phyloP scores from a whole-genome alignment of 2,329 filamentous ascomycete genomes.

The Helicocarpus griseus region DNA sequence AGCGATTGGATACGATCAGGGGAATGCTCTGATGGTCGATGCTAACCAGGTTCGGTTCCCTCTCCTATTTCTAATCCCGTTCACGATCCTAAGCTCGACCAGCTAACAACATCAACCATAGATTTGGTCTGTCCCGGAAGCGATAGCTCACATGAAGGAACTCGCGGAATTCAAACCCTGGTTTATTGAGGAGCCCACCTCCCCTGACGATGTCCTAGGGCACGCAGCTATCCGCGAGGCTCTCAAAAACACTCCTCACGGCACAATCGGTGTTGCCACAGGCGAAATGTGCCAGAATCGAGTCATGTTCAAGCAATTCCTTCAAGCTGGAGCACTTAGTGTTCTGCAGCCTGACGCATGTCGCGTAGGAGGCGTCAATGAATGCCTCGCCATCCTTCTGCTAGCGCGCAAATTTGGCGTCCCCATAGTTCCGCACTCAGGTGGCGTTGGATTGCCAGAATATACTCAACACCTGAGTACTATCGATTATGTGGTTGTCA shows the following conservation, averaged over 20 bases:
- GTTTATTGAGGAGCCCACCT: constrained; percentile 94
- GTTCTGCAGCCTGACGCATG: constrained; percentile 87
- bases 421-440: constrained; percentile 80
- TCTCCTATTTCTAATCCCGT: background rate
- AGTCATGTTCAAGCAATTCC: constrained; percentile 86
- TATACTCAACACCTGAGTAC: constrained; percentile 90
- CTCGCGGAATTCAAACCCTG: constrained; percentile 69
- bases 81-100: too few species aligned
- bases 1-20: constrained; percentile 71
- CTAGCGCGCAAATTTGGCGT: constrained; percentile 61
- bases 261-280: constrained; percentile 74
- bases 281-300: constrained; percentile 96
- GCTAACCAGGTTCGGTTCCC: constrained; percentile 60
- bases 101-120: constrained; percentile 13
- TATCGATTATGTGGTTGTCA: constrained; percentile 84
- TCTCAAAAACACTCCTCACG: constrained; percentile 43
- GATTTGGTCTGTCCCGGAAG: constrained; percentile 82
- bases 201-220: constrained; percentile 78
- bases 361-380: constrained; percentile 81
- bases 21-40: constrained; percentile 84
- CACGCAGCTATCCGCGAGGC: constrained; percentile 79
- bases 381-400: constrained; percentile 80
- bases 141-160: constrained; percentile 75
- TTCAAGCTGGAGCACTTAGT: constrained; percentile 70
- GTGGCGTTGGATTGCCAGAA: constrained; percentile 82